These are phyloP conservation scores for Nannizzia gypsea DNA, from an alignment of 2,329 filamentous ascomycete genomes.

Conservation along the genomic window DNA sequence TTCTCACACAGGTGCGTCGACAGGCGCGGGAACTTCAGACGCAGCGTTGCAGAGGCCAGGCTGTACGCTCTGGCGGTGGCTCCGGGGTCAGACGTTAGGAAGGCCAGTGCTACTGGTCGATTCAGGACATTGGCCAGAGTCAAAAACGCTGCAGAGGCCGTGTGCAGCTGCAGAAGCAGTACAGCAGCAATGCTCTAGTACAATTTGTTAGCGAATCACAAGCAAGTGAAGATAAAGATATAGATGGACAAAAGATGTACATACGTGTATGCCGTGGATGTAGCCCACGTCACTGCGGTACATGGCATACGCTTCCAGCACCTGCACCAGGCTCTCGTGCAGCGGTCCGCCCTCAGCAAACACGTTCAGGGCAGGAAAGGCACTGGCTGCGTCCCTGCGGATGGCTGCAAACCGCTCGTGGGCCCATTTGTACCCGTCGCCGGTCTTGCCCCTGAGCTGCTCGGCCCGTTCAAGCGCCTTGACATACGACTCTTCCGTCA, in stretches of 20 bases:
- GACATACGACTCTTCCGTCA: constrained; percentile 44
- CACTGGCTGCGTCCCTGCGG: constrained; percentile 40
- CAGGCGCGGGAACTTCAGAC: constrained; percentile 47
- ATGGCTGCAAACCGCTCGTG: constrained; percentile 45
- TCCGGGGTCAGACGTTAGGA: constrained; percentile 46
- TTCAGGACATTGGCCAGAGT: constrained; percentile 51
- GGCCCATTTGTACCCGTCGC: constrained; percentile 31
- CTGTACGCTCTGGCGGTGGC: constrained; percentile 45
- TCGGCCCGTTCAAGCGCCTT: constrained; percentile 47
- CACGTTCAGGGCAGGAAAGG: constrained; percentile 48
- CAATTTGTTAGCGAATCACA: constrained; percentile 1
- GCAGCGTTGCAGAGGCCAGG: constrained; percentile 44
- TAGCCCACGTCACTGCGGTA: constrained; percentile 54
- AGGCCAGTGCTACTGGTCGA: constrained; percentile 48
- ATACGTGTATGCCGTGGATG: constrained; percentile 46
- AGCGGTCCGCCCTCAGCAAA: constrained; percentile 45
- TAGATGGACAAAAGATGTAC: too few species aligned
- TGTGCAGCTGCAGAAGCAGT: constrained; percentile 45
- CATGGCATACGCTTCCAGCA: constrained; percentile 51
- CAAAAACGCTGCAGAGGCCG: constrained; percentile 44
- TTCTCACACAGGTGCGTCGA: constrained; percentile 40
- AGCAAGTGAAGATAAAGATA: not conserved
- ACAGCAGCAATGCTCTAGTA: constrained; percentile 43
- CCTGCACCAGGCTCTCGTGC: constrained; percentile 44
- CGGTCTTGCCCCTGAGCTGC: constrained; percentile 34